Conservation (phyloP, 176 grass and related monocot genomes). For the Secale cereale region DNA sequence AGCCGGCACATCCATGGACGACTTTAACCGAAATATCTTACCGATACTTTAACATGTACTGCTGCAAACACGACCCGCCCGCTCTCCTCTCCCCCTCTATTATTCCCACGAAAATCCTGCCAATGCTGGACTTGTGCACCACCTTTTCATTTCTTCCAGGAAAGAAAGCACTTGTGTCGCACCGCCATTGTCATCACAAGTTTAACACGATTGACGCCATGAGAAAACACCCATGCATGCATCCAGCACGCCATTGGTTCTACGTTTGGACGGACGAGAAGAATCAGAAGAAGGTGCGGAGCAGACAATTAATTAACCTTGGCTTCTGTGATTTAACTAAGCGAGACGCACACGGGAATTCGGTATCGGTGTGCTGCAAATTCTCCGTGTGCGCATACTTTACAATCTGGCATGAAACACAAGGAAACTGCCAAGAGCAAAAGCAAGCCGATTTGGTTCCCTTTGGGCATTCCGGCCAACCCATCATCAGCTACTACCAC, state of each 20-base stretch:
- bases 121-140: not conserved
- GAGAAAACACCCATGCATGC: not conserved
- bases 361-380: not conserved
- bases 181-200: too few species aligned
- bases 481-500: not conserved
- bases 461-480: not conserved
- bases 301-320: not conserved
- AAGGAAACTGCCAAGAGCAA: slow-evolving; percentile 7
- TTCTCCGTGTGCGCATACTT: not conserved
- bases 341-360: not conserved
- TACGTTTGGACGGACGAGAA: not conserved
- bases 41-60: not conserved
- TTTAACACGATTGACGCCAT: too few species aligned
- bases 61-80: not conserved
- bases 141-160: not conserved
- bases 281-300: not conserved
- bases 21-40: not conserved
- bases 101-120: not conserved
- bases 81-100: not conserved
- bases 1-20: too few species aligned
- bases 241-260: not conserved
- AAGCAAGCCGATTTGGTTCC: not conserved
- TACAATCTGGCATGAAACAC: not conserved
- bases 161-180: not conserved
- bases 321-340: not conserved